Base-by-base conservation (phyloP, 345 rosid genomes). In the Gossypium australe region DNA sequence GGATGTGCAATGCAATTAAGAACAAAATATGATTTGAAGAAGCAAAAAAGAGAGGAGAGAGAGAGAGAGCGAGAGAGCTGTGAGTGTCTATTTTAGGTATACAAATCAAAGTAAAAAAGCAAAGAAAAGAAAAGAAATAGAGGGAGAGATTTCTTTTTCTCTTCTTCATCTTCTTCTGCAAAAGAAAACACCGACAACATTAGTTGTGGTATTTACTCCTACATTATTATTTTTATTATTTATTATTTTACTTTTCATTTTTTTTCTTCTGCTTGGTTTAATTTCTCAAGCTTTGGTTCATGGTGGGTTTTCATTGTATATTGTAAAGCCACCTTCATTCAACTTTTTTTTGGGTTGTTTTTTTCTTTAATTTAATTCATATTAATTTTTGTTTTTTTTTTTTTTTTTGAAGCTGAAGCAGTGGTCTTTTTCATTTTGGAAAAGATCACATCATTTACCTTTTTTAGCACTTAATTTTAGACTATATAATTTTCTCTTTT, bases 11-110 rank as follows among this genome's bases (percentile, higher is more conserved):
- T 53, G 6, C 4, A 56, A 20, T 56, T 20, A n/a, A 10, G 9
- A 18, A 11, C 22, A 61, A 76, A 76, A 87, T 86, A 4, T 90
- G 87, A 87, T 87, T 78, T 83, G 87, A 20, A 53, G 60, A 9
- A 77, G 75, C 67, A 44, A 61, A 53, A 64, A 57, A 57, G 75
- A 72, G 63, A 11, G 2, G 49, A 45, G 2, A 9, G 49, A 45
- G 2, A 10, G 49, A 45, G 49, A 45, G 13, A 10, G 48, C 16
- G 14, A 18, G 9, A 25, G 25, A 59, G 64, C 29, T 11, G 41
- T 25, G 64, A 65, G 51, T 55, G 74, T 38, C 25, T 11, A 60
- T 44, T 65, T 58, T 68, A 68, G 74, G 44, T 77, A 43, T 77
- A n/a, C 71, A 77, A 82, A 63, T 41, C 69, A 77, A 65, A 73